Percentiles rank a stretch among this genome's conserved stretches.
Conservation (phyloP, 495 filamentous ascomycete species). For the Talaromyces proteolyticus region DNA sequence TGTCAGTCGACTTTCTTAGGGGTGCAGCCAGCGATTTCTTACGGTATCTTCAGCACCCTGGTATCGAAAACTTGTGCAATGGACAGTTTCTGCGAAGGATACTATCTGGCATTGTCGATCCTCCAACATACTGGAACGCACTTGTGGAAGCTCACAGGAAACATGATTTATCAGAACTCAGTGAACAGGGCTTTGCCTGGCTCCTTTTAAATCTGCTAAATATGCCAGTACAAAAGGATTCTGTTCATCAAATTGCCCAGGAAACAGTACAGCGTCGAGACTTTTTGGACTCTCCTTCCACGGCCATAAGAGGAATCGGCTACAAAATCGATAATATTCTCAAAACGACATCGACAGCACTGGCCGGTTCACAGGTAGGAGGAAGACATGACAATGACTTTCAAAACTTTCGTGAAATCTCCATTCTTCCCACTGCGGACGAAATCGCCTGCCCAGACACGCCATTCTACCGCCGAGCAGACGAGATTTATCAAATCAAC, state of each 20-base stretch:
- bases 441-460: constrained; percentile 36
- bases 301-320: constrained; percentile 16
- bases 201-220: constrained; percentile 46
- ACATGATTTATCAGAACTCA: constrained; percentile 22
- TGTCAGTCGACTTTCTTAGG: constrained; percentile 40
- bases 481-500: constrained; percentile 21
- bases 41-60: constrained; percentile 7
- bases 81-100: constrained; percentile 47
- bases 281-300: constrained; percentile 20
- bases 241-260: constrained; percentile 12
- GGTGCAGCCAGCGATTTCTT: constrained; percentile 7
- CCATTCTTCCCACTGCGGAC: constrained; percentile 61
- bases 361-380: constrained; percentile 23
- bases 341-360: background rate
- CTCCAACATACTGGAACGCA: constrained; percentile 51
- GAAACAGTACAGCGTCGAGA: constrained; percentile 11
- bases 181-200: constrained; percentile 46
- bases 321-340: constrained; percentile 31
- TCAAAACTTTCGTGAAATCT: constrained; percentile 52
- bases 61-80: constrained; percentile 38
- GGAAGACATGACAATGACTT: constrained; percentile 79
- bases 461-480: constrained; percentile 53
- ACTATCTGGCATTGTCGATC: constrained; percentile 40
- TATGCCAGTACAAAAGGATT: constrained; percentile 14
- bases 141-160: constrained; percentile 28